These are phyloP conservation scores for Suillus paluster DNA, from an alignment of 768 basidiomycete species.

Conservation along the genomic window DNA sequence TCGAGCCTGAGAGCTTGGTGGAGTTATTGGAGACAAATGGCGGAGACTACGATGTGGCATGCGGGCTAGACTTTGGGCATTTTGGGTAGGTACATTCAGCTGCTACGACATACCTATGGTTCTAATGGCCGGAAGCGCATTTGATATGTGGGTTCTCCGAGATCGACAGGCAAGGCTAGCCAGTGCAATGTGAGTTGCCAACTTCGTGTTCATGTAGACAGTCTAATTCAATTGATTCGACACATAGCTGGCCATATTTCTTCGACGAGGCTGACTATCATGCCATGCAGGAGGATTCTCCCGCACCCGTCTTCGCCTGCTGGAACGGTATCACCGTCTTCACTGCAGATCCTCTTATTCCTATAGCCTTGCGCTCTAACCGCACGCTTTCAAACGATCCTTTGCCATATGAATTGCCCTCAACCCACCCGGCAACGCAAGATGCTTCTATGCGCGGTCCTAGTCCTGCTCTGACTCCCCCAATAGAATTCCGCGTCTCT, in stretches of 20 bases:
- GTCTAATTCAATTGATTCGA: background rate
- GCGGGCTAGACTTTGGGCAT: conserved; percentile 43
- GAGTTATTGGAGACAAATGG: conserved; percentile 42
- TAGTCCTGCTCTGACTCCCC: conserved; percentile 35
- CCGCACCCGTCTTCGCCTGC: conserved; percentile 48
- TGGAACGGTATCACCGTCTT: conserved; percentile 52
- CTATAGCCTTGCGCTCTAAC: conserved; percentile 42
- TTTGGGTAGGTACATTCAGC: conserved; percentile 29
- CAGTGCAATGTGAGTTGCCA: conserved; percentile 5
- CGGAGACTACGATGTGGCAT: conserved; percentile 47
- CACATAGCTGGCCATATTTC: conserved; percentile 44
- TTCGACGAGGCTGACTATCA: conserved; percentile 40
- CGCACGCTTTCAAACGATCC: conserved; percentile 38
- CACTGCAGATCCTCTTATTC: conserved; percentile 44
- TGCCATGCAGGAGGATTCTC: conserved; percentile 40
- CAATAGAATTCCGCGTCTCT: conserved; percentile 35
- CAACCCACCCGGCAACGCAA: conserved; percentile 33
- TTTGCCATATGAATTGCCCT: conserved; percentile 27
- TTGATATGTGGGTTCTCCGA: conserved; percentile 44
- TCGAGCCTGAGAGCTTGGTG: conserved; percentile 44
- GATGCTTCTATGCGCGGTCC: conserved; percentile 17
- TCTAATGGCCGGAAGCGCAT: conserved; percentile 24
- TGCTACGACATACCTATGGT: background rate
- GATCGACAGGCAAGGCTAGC: conserved; percentile 37
- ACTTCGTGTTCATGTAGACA: background rate